phyloP scores from a whole-genome alignment of 805 yeast species.

The Pichia deserticola region DNA sequence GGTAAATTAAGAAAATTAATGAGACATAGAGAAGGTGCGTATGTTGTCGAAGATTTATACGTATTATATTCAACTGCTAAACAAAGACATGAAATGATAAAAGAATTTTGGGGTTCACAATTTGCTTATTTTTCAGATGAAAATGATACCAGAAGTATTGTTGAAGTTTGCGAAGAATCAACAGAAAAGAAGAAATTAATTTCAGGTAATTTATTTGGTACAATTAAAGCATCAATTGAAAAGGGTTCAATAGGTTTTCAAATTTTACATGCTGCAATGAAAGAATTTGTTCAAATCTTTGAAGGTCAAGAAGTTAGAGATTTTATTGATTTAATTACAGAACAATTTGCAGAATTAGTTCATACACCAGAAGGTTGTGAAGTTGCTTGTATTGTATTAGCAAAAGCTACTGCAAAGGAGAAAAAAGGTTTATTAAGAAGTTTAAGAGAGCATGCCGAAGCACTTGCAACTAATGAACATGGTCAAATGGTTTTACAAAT shows the following conservation, averaged over 20 bases:
- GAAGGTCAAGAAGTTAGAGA: slow-evolving; percentile 66
- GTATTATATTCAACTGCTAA: slow-evolving; percentile 77
- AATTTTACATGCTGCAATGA: slow-evolving; percentile 93
- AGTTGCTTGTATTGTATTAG: slow-evolving; percentile 75
- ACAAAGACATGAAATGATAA: slow-evolving; percentile 83
- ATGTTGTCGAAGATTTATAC: slow-evolving; percentile 89
- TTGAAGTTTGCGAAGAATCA: slow-evolving; percentile 57
- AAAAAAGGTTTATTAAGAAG: slow-evolving; percentile 70
- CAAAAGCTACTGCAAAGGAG: slow-evolving; percentile 86
- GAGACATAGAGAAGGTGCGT: slow-evolving; percentile 98
- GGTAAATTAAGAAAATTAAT: slow-evolving; percentile 86
- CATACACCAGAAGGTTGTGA: slow-evolving; percentile 94
- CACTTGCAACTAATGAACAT: slow-evolving; percentile 72
- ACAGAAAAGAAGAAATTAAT: slow-evolving; percentile 75
- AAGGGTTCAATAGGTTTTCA: slow-evolving; percentile 97
- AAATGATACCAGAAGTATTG: slow-evolving; percentile 54
- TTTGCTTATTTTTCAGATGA: slow-evolving; percentile 83
- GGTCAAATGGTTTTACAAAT: slow-evolving; percentile 80
- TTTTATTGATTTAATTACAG: slow-evolving; percentile 73
- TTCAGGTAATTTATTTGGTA: slow-evolving; percentile 67
- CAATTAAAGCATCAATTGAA: slow-evolving; percentile 84
- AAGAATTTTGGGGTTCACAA: slow-evolving; percentile 96
- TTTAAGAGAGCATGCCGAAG: slow-evolving; percentile 68
- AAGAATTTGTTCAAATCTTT: slow-evolving; percentile 71
- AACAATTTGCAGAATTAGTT: slow-evolving; percentile 88